Evolutionary conservation across 768 basidiomycete species (phyloP), one percentile per base, ranked within the genome.

Genomic region (Trametes coccinea): DNA sequence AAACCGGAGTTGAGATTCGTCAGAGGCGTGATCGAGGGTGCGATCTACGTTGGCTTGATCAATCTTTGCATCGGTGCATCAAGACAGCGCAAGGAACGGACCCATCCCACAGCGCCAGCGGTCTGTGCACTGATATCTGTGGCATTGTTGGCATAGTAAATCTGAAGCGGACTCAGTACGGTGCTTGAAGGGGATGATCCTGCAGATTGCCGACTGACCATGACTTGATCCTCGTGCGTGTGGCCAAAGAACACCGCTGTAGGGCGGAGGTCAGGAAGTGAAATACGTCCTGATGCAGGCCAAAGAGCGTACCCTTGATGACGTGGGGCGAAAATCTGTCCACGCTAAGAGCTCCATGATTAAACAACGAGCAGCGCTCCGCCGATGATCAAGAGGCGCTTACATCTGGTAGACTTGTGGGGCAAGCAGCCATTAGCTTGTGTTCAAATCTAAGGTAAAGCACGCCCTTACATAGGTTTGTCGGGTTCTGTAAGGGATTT

Each of bases 301-400:
- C 22, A 22, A 51, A 51, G n/a, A 45, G 79, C 86, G 45, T 55
- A 88, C 86, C 87, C 46, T 88, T 86, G 62, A 90, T 87, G 56
- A 90, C 88, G 66, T 90, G 89, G 33, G 88, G 88, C 7, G 88
- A 86, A 72, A 80, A 90, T n/a, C 88, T 86, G 66, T 90, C 88
- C 57, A 90, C 84, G 56, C 88, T 89, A 53, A 22, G 40, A 62
- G 10, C 37, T 29, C 17, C 34, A 39, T 2, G 2, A 45, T 43
- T 44, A 62, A 37, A 34, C 27, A 30, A 44, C 22, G 29, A 53
- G 4, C 31, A 9, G 13, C 27, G 13, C 45, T 13, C n/a, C 2
- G 22, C 48, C 27, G 14, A 47, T n/a, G 40, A 34, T 13, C 9
- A 40, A 8, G 34, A 27, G 61, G 7, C 9, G 54, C 75, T 56